Percentiles rank a stretch among this genome's conserved stretches.
Evolutionary conservation across 1,284 basidiomycete genomes (phyloP).

Genomic region (Heimioporus punctisporus): DNA sequence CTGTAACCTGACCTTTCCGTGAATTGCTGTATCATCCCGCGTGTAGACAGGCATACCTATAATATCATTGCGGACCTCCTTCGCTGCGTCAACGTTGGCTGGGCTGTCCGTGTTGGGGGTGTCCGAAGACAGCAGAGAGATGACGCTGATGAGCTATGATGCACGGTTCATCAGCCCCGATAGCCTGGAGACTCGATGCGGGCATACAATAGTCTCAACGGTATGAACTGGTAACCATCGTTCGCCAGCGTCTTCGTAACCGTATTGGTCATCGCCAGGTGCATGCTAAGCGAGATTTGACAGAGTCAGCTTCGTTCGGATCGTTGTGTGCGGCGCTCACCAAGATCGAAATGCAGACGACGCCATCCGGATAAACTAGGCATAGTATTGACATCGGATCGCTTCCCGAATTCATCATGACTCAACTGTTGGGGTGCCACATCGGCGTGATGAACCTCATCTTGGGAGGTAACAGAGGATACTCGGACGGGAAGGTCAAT

Average conservation of each 20-base stretch:
- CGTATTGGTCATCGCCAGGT: slow-evolving; percentile 97
- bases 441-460: slow-evolving; percentile 96
- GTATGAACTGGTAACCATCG: slow-evolving; percentile 98
- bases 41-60: slow-evolving; percentile 46
- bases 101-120: slow-evolving; percentile 94
- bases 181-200: not conserved
- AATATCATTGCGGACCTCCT: slow-evolving; percentile 81
- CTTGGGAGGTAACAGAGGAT: slow-evolving; percentile 92
- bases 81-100: slow-evolving; percentile 97
- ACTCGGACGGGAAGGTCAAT: slow-evolving; percentile 88
- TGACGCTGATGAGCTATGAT: slow-evolving; percentile 90
- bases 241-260: slow-evolving; percentile 98
- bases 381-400: slow-evolving; percentile 8
- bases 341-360: slow-evolving; percentile 96
- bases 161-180: slow-evolving; percentile 7
- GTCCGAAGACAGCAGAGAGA: slow-evolving; percentile 93
- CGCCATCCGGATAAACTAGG: slow-evolving; percentile 88
- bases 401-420: slow-evolving; percentile 5
- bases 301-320: slow-evolving; percentile 4
- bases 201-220: slow-evolving; percentile 94
- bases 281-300: slow-evolving; percentile 66
- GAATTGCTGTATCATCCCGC: not conserved
- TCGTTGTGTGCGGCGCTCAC: slow-evolving; percentile 46
- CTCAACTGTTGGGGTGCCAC: slow-evolving; percentile 98
- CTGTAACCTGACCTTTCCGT: slow-evolving; percentile 58